A percentile compares a stretch with the other conserved stretches of the same genome.
These are phyloP conservation scores for Malassezia globosa DNA, from an alignment of 1,284 basidiomycete genomes.

Conservation along the genomic window DNA sequence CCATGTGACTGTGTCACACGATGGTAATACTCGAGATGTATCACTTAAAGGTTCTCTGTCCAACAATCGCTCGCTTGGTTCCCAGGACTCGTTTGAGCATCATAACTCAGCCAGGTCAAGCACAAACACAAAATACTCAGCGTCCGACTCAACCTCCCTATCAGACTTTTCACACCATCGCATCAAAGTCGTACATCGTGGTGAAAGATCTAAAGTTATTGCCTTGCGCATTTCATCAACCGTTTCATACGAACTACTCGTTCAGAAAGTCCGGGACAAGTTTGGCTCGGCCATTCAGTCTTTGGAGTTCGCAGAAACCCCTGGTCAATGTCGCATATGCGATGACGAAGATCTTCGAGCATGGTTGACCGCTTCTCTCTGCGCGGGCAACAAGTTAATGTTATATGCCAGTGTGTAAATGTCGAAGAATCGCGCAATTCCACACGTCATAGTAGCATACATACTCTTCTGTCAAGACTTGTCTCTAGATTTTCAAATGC, in stretches of 20 bases:
- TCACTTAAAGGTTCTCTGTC: too few species aligned
- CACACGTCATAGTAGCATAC: too few species aligned
- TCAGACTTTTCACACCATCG: conserved; percentile 50
- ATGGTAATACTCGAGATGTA: too few species aligned
- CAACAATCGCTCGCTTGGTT: too few species aligned
- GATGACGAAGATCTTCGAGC: conserved; percentile 3
- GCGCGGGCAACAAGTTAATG: conserved; percentile 4
- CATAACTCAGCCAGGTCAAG: neutral
- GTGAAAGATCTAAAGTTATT: conserved; percentile 74
- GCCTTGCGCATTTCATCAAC: conserved; percentile 94
- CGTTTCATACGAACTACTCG: conserved; percentile 69
- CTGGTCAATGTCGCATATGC: neutral
- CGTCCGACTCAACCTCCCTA: neutral
- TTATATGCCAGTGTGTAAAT: conserved; percentile 7
- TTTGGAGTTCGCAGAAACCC: conserved; percentile 49
- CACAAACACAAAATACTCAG: neutral
- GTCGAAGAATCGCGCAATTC: too few species aligned
- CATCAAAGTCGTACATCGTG: conserved; percentile 94
- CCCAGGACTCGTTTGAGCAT: too few species aligned
- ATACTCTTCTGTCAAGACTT: too few species aligned
- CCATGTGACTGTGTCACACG: neutral
- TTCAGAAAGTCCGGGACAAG: conserved; percentile 78
- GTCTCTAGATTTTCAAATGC: too few species aligned
- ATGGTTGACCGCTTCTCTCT: conserved; percentile 2
- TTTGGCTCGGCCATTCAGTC: conserved; percentile 63